Base-by-base conservation (phyloP, 2,329 filamentous ascomycete species). In the Myriosclerotinia duriaeana region DNA sequence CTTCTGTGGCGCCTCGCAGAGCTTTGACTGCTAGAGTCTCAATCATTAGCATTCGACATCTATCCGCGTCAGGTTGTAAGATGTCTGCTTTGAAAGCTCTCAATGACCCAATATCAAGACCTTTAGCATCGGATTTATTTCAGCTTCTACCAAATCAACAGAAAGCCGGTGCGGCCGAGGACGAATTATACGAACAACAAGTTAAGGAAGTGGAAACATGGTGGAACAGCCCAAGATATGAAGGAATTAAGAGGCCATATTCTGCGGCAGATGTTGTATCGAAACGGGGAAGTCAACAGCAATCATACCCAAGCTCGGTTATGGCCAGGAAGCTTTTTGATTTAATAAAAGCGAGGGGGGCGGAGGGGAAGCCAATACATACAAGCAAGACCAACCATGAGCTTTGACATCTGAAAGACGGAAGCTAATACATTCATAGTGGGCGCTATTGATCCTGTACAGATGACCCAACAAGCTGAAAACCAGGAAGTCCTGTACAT, bases 381-480 rank as follows among this genome's bases (percentile, higher is more conserved):
- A 98, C 95, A 20, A 93, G 91, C 94, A 81, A 76, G 87, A 80
- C 65, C 44, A 62, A 17, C 40, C 26, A 53, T 22, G n/a, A 20
- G 6, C 26, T 4, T 34, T 26, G 20, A 6, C 26, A 2, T 14
- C 26, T 50, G 15, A n/a, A 44, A 26, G 50, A 64, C 26, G 20
- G 36, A 22, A 20, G 40, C 71, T 72, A 48, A 72, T 70, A 65
- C 7, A 7, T 64, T 66, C 40, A 26, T 69, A 94, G 91, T 99
- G 90, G 95, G 95, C 73, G 95, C 93, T 68, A 96, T 99, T 79
- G 95, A 99, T 76, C 95, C 95, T n/a, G 88, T 98, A 14, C 95
- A 99, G 80, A 98, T 99, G 95, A 97, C 95, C 59, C 95, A 99
- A 78, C 95, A 98, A 81, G 95, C 95, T 20, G 87, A 91, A 7